These are phyloP conservation scores for Domatiomyces catenatus DNA, from an alignment of 2,329 filamentous ascomycete species.

Conservation along the genomic window DNA sequence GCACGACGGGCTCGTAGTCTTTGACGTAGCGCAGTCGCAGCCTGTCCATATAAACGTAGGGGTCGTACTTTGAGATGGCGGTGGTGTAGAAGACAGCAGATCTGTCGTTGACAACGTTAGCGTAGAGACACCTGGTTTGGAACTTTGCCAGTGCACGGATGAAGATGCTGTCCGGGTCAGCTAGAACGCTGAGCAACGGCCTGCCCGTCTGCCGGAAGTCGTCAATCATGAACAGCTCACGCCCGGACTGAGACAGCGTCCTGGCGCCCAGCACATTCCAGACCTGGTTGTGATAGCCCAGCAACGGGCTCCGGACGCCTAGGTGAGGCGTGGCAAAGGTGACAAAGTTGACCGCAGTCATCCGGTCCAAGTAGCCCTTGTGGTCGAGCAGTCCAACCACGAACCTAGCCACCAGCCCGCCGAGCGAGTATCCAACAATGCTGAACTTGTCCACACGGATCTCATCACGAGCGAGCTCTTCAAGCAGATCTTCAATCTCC, in stretches of 20 bases:
- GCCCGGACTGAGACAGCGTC: constrained; percentile 66
- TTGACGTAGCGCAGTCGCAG: constrained; percentile 58
- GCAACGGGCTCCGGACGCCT: constrained; percentile 55
- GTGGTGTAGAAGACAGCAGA: constrained; percentile 75
- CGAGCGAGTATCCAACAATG: constrained; percentile 76
- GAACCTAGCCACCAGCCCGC: constrained; percentile 74
- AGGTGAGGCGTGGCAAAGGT: constrained; percentile 80
- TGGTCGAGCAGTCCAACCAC: constrained; percentile 70
- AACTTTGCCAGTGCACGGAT: constrained; percentile 64
- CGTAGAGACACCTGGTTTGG: constrained; percentile 60
- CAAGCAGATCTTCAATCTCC: constrained; percentile 47
- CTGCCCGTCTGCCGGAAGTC: constrained; percentile 67
- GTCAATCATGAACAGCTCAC: constrained; percentile 78
- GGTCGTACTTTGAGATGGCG: constrained; percentile 59
- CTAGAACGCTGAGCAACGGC: constrained; percentile 64
- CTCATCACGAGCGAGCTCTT: constrained; percentile 42
- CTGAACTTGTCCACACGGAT: constrained; percentile 67
- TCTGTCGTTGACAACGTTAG: constrained; percentile 75
- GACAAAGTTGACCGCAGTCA: constrained; percentile 83
- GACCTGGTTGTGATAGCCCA: constrained; percentile 48
- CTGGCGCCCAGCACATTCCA: constrained; percentile 77
- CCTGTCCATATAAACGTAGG: constrained; percentile 52
- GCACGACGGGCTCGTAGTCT: constrained; percentile 58
- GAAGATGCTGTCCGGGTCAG: constrained; percentile 74
- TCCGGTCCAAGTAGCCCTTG: constrained; percentile 60